Percentiles rank a stretch among this genome's conserved stretches.
These are phyloP conservation scores for Paraconiothyrium sp. DNA, from an alignment of 2,329 filamentous ascomycete genomes.

Conservation along the genomic window DNA sequence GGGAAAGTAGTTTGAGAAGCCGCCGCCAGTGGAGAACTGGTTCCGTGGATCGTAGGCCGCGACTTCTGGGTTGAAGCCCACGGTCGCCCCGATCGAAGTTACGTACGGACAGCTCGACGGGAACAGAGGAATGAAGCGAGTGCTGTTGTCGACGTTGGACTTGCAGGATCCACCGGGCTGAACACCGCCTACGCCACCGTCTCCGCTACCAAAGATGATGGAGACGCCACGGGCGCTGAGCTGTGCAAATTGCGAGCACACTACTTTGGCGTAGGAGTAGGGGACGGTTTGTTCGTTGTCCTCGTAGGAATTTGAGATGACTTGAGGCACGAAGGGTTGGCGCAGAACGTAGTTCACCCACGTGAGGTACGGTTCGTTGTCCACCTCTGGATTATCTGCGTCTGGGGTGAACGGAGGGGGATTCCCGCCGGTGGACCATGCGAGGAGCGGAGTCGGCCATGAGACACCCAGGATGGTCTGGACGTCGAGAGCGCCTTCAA, in stretches of 20 bases:
- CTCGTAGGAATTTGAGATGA: slow-evolving; percentile 72
- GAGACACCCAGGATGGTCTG: slow-evolving; percentile 68
- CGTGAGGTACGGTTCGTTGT: slow-evolving; percentile 74
- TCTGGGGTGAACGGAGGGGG: slow-evolving; percentile 61
- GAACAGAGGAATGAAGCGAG: slow-evolving; percentile 68
- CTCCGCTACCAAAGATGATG: slow-evolving; percentile 69
- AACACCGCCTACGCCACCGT: slow-evolving; percentile 63
- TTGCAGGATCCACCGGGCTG: slow-evolving; percentile 58
- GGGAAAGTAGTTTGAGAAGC: slow-evolving; percentile 23
- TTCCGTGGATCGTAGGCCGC: slow-evolving; percentile 53
- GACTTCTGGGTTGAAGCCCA: slow-evolving; percentile 63
- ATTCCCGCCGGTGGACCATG: slow-evolving; percentile 69
- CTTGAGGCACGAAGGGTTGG: slow-evolving; percentile 67
- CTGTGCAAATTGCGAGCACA: slow-evolving; percentile 71
- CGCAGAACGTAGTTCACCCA: slow-evolving; percentile 68
- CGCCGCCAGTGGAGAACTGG: slow-evolving; percentile 23
- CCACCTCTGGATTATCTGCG: slow-evolving; percentile 57
- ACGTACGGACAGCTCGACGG: slow-evolving; percentile 74
- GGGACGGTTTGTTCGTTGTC: slow-evolving; percentile 73
- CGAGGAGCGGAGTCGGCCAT: slow-evolving; percentile 63
- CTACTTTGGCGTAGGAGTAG: slow-evolving; percentile 66
- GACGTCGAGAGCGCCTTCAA: slow-evolving; percentile 71
- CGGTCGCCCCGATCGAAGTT: slow-evolving; percentile 71
- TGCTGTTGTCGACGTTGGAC: slow-evolving; percentile 67
- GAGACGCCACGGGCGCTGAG: slow-evolving; percentile 72